Base-by-base conservation (phyloP, 495 filamentous ascomycete genomes). In the Jackrogersella multiformis region DNA sequence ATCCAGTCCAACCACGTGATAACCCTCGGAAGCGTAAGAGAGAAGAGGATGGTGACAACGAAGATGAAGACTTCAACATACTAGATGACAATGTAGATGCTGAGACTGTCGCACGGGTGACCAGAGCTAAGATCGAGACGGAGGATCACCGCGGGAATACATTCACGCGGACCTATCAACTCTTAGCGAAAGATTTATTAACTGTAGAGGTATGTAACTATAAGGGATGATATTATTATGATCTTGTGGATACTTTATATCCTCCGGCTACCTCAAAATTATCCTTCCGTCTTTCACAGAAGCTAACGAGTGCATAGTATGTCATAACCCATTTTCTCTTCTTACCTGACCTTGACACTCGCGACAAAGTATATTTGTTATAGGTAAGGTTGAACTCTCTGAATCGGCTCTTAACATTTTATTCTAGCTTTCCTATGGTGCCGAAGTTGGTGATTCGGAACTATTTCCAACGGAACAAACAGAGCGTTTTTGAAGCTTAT, bases 1-100 rank as follows among this genome's bases (percentile, higher is more conserved):
- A 81, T 41, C 79, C 80, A 3, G 75, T 58, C 35, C 66, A 45
- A 38, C 6, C 16, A 7, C 10, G n/a, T 28, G 20, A 63, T 16
- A 21, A 41, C 7, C 20, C 62, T 26, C 67, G 60, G 20, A 81
- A 82, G 44, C 73, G 79, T 8, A 82, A 81, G 66, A 71, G 79
- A 30, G 20, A 3, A 18, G 60, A 68, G 2, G 42, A 57, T 1
- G 66, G 71, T 4, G 49, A 70, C 3, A 65, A 62, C 9, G 64
- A 68, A 1, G 41, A 66, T 6, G 68, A 61, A 13, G 45, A 54
- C 16, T n/a, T n/a, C n/a, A n/a, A n/a, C n/a, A n/a, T n/a, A n/a
- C 26, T 30, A 1, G 42, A 67, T 7, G 68, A 61, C 9, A 41
- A 54, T 13, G 48, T 15, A 18, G 38, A 64, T 5, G 38, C 30